Conservation (phyloP, 148 eudicot species). For the Fagopyrum esculentum region DNA sequence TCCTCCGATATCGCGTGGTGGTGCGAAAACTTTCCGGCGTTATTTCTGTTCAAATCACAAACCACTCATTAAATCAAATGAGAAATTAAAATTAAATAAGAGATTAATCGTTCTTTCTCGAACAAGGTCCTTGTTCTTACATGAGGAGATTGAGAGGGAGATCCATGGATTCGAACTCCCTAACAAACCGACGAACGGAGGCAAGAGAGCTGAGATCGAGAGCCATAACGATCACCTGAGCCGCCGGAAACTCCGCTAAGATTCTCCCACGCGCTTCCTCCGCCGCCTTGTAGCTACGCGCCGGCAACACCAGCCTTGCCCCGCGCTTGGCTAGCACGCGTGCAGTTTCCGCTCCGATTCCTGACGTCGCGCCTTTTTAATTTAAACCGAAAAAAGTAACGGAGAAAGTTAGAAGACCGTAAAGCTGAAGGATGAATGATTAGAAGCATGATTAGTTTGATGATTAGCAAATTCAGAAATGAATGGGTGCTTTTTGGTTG, state of each 20-base stretch:
- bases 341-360: conserved; percentile 94
- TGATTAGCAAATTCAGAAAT: background rate
- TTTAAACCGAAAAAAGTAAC: conserved; percentile 15
- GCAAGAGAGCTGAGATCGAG: conserved; percentile 84
- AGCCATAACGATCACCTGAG: conserved; percentile 55
- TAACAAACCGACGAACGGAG: conserved; percentile 58
- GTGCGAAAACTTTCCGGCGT: conserved; percentile 85
- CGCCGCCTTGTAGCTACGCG: conserved; percentile 64
- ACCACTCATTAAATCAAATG: background rate
- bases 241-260: conserved; percentile 45
- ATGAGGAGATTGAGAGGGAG: conserved; percentile 89
- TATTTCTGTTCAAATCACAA: conserved; percentile 48
- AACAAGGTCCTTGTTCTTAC: conserved; percentile 28
- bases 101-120: background rate
- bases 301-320: conserved; percentile 61
- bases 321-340: conserved; percentile 79
- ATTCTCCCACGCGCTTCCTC: conserved; percentile 64
- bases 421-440: background rate
- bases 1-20: conserved; percentile 71
- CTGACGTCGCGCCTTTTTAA: conserved; percentile 78
- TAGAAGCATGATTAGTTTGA: conserved; percentile 8
- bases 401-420: background rate
- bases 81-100: background rate
- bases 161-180: conserved; percentile 51
- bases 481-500: background rate